Conservation (phyloP, 208 protist genomes). For the Strigomonas culicis region DNA sequence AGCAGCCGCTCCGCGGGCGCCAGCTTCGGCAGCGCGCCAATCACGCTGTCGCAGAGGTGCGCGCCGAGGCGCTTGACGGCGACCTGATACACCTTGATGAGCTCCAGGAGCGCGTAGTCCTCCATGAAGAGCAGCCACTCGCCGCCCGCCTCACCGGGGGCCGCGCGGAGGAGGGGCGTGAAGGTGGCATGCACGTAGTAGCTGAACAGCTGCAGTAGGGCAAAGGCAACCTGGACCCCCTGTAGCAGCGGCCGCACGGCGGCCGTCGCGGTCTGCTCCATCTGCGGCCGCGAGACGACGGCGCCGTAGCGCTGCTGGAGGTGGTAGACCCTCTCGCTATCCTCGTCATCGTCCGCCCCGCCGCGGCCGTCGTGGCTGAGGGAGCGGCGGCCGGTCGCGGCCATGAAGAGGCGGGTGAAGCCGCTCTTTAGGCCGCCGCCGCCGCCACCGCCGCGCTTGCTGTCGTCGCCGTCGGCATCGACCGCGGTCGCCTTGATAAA, state of each 20-base stretch:
- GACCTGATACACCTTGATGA: too few relatives aligned
- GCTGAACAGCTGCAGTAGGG: conserved; percentile 62
- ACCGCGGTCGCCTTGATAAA: conserved; percentile 21
- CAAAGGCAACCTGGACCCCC: conserved; percentile 43
- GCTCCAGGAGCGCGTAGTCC: too few relatives aligned
- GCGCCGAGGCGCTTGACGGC: too few relatives aligned
- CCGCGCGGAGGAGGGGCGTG: conserved; percentile 42
- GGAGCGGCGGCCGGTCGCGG: conserved; percentile 26
- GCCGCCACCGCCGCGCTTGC: background rate
- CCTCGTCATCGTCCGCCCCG: background rate
- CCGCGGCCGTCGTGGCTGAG: background rate
- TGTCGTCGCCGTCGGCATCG: background rate
- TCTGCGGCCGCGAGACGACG: conserved; percentile 57
- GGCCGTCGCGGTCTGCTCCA: conserved; percentile 35
- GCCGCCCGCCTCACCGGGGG: conserved; percentile 5
- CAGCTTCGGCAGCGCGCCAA: too few relatives aligned
- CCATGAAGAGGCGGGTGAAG: conserved; percentile 35
- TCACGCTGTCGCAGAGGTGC: too few relatives aligned
- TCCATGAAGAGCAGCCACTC: too few relatives aligned
- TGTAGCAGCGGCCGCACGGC: conserved; percentile 30
- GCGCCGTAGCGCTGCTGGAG: conserved; percentile 33
- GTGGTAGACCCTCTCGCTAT: background rate
- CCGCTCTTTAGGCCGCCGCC: conserved; percentile 33
- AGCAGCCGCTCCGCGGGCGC: too few relatives aligned
- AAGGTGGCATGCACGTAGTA: conserved; percentile 68